Base-by-base conservation (phyloP, 2,329 filamentous ascomycete species). In the Akanthomyces dipterigenus region DNA sequence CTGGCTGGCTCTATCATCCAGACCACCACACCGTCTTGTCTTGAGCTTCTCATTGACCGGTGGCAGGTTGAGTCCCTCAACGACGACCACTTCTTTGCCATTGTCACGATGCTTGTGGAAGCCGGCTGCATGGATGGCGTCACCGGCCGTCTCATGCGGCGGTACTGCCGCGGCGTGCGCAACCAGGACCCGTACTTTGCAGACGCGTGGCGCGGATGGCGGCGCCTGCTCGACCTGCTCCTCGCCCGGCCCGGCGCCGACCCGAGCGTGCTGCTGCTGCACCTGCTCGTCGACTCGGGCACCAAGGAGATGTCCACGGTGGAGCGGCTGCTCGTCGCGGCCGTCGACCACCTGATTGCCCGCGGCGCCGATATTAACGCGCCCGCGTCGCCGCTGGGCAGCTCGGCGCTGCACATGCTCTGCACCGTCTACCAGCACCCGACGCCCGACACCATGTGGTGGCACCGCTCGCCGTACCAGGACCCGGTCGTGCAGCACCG, bases 311-410 rank as follows among this genome's bases (percentile, higher is more conserved):
- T 51, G 56, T 22, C 46, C n/a, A 36, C 36, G 12, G 56, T 59
- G 6, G 56, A 59, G 38, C 46, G 46, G 6, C 26, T 59, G n/a
- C 46, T 59, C 20, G 56, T 59, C 18, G 46, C 46, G 2, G n/a
- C 56, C 20, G 56, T 51, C 20, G 56, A 59, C 36, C 16, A 59
- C 56, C 46, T 59, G 2, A 18, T 51, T 2, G 16, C 24, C 18
- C 56, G 56, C 45, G 56, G 56, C 26, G 56, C 56, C 26, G 56
- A 59, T 38, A 59, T 59, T 12, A 59, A 59, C 26, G 56, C 56
- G 46, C 36, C 56, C 16, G 45, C 5, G 16, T 58, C 55, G n/a
- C 46, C 56, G 46, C 24, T 31, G 8, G 26, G 26, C 24, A 43
- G 22, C 24, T 51, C 56, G 22, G 43, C 56, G 11, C 56, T 59